Conservation (phyloP, 1,284 basidiomycete species). For the Austroboletus novae-zelandiae region DNA sequence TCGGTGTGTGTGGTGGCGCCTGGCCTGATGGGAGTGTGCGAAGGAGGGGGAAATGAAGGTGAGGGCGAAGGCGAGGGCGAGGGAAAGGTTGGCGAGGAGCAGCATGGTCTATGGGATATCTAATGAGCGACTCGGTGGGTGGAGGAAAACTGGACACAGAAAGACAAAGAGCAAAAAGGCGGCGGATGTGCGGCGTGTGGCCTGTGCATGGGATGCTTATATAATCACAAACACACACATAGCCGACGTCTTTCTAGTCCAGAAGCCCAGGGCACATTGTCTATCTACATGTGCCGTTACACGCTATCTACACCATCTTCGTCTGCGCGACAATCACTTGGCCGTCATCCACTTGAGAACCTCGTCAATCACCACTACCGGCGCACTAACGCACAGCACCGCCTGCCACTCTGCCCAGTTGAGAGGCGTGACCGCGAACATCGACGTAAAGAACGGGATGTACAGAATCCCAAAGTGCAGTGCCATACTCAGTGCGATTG, state of each 20-base stretch:
- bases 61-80: slow-evolving; percentile 20
- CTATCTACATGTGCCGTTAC: background rate
- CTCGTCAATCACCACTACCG: slow-evolving; percentile 91
- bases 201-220: slow-evolving; percentile 5
- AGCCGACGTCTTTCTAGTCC: background rate
- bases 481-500: slow-evolving; percentile 86
- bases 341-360: slow-evolving; percentile 84
- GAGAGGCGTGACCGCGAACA: slow-evolving; percentile 91
- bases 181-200: background rate
- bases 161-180: background rate
- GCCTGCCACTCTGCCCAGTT: slow-evolving; percentile 95
- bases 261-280: too few species aligned
- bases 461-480: slow-evolving; percentile 95
- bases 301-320: background rate
- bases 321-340: slow-evolving; percentile 23
- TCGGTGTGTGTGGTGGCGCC: slow-evolving; percentile 24
- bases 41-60: slow-evolving; percentile 17
- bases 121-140: slow-evolving; percentile 24
- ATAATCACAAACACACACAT: background rate
- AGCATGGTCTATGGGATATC: slow-evolving; percentile 18
- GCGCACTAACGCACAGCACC: slow-evolving; percentile 86
- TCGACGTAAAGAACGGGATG: slow-evolving; percentile 87
- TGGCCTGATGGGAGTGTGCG: slow-evolving; percentile 21
- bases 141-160: slow-evolving; percentile 5
- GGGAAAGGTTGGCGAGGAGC: slow-evolving; percentile 16